Conservation (phyloP, 345 rosid genomes). For the Noccaea bulbosa region DNA sequence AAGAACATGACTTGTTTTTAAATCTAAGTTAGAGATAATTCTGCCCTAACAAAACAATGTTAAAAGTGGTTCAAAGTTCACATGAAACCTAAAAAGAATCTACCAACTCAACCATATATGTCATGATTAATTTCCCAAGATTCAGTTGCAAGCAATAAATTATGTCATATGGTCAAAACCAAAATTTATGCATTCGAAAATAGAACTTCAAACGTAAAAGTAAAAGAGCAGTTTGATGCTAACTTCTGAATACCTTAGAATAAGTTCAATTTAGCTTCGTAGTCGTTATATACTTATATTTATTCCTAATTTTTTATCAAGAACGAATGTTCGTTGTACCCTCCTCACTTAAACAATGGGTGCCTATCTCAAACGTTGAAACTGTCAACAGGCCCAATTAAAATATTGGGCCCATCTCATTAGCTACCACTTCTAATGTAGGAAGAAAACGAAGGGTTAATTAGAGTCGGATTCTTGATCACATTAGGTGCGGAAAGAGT, state of each 20-base stretch:
- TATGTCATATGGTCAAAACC: background rate
- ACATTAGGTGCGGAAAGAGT: too few species aligned
- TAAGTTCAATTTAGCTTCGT: too few species aligned
- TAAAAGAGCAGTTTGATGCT: constrained; percentile 3
- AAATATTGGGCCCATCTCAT: too few species aligned
- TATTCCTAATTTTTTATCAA: too few species aligned
- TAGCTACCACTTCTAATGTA: too few species aligned
- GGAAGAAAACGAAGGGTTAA: too few species aligned
- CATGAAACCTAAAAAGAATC: constrained; percentile 29
- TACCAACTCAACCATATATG: constrained; percentile 30
- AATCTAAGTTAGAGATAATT: constrained; percentile 43
- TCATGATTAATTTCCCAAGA: constrained; percentile 26
- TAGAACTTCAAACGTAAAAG: background rate
- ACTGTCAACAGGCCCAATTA: too few species aligned
- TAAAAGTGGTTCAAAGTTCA: constrained; percentile 26
- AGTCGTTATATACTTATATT: too few species aligned
- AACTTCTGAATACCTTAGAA: background rate
- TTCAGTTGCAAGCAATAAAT: constrained; percentile 30
- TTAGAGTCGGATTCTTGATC: too few species aligned
- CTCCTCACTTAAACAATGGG: too few species aligned
- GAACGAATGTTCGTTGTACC: too few species aligned
- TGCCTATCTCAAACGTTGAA: too few species aligned
- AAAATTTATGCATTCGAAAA: background rate
- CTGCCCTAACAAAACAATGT: constrained; percentile 23
- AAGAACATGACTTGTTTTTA: constrained; percentile 45